These are phyloP conservation scores for Cercophora samala DNA, from an alignment of 495 filamentous ascomycete species.

Conservation along the genomic window DNA sequence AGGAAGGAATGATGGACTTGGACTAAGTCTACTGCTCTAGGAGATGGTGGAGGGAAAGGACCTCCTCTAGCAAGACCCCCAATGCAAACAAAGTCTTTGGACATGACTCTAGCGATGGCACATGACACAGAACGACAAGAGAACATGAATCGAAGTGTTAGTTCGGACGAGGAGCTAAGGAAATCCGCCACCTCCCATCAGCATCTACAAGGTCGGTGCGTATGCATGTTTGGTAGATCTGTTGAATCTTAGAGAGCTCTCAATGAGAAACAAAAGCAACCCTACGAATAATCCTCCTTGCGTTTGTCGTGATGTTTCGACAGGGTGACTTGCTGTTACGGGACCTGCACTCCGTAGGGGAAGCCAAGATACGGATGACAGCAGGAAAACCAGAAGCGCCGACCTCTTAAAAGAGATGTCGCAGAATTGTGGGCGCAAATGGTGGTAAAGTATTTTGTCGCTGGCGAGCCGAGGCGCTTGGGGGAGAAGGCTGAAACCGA, in stretches of 20 bases:
- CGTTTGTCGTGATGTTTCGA: not conserved
- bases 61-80: no score
- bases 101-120: not conserved
- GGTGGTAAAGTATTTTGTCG: not conserved
- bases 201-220: not conserved
- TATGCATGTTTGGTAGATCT: not conserved
- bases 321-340: not conserved
- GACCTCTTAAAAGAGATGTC: not conserved
- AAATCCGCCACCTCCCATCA: not conserved
- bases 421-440: constrained; percentile 8
- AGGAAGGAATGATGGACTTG: not conserved
- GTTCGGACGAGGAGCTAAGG: not conserved
- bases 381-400: constrained; percentile 2
- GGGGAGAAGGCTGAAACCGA: constrained; percentile 28
- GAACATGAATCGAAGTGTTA: not conserved
- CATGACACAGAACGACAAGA: not conserved
- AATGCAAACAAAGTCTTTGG: not conserved
- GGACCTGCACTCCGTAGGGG: constrained; percentile 1
- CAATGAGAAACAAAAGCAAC: not conserved
- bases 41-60: not conserved
- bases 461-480: constrained; percentile 18
- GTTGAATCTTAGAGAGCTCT: not conserved
- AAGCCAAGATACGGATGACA: not conserved
- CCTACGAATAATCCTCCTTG: not conserved
- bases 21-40: not conserved